Base-by-base conservation (phyloP, 2,329 filamentous ascomycete genomes). In the Arthrocladium fulminans region DNA sequence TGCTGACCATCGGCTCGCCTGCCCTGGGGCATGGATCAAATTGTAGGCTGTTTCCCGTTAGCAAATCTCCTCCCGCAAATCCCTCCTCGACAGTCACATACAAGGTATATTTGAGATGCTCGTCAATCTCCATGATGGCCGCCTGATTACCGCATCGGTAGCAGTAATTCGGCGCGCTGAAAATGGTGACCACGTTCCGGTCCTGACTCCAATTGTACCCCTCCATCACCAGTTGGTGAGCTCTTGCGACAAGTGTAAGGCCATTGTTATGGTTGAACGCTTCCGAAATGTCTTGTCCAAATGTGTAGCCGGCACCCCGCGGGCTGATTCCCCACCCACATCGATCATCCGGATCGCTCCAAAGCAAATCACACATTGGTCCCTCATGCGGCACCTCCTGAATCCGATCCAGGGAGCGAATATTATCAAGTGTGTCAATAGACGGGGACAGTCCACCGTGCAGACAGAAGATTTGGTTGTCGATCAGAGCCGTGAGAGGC, bases 71-170 rank as follows among this genome's bases (percentile, higher is more conserved):
- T 49, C 50, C 32, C 40, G n/a, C 37, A 13, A 38, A 51, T 46
- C 9, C 20, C 32, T n/a, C n/a, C 35, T 30, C 25, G n/a, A 39
- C 13, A 15, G 25, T 25, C 39, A 82, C 88, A 70, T 79, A 96
- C 90, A 98, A 97, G 63, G 92, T 97, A 72, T 97, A 98, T 76
- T 98, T 97, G 65, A 98, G 74, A 68, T 97, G 89, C 73, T 98
- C 92, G 59, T 97, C 92, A 68, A 98, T 98, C 72, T 97, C 92
- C 92, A 98, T 98, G 68, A 98, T 97, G n/a, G 92, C 92, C 49
- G 92, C 92, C 71, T 97, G 92, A 71, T 98, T 98, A 65, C 92
- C 92, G 65, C 92, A 98, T 67, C 92, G 81, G 77, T 98, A 97
- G 75, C 90, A 98, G 76, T 98, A 98, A 69, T 90, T 90, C 55